Base-by-base conservation (phyloP, 352 stramenopile genomes). In the Pythium oligandrum region DNA sequence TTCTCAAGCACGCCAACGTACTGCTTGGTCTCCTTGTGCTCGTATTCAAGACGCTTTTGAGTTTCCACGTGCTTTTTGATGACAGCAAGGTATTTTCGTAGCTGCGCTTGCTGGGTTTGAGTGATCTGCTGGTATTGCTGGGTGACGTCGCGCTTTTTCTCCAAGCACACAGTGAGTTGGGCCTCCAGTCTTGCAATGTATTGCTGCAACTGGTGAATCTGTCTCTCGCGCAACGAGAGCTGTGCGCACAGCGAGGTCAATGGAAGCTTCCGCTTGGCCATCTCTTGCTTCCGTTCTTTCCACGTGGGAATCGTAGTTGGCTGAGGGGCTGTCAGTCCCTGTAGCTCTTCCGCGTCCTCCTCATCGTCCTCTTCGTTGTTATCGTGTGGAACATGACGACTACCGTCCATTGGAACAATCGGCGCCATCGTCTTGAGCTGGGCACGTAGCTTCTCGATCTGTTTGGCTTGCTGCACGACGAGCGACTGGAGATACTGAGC, bases 221-320 rank as follows among this genome's bases (percentile, higher is more conserved):
- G 55, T 0, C 64, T 57, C 34, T 76, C 70, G 36, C 71, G 71
- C 2, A 44, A 38, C 30, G 66, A 64, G 1, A 83, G 51, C 40
- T 75, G 60, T 3, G 71, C 74, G 31, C 61, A 53, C 10, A 80
- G 53, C 0, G 71, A 85, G 1, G 73, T 75, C 32, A 79, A 38
- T 4, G 74, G 69, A 5, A 78, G 52, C 32, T 45, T 64, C 1
- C 57, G 45, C 17, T 26, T 26, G 17, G 17, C 17, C 12, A 73
- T 31, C 26, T 71, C 55, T 4, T 48, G 6, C 1, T 58, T 34
- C 33, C 38, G 34, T 55, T 51, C 11, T 55, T 60, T 39, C 40
- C 3, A 10, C 34, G 2, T 37, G 5, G 10, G 30, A 2, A n/a
- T 46, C 34, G 11, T 35, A 34, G 6, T 9, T 51, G n/a, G 43